Evolutionary conservation across 352 stramenopile species (phyloP), one percentile per base, ranked within the genome.

Genomic region (Globisporangium irregulare): DNA sequence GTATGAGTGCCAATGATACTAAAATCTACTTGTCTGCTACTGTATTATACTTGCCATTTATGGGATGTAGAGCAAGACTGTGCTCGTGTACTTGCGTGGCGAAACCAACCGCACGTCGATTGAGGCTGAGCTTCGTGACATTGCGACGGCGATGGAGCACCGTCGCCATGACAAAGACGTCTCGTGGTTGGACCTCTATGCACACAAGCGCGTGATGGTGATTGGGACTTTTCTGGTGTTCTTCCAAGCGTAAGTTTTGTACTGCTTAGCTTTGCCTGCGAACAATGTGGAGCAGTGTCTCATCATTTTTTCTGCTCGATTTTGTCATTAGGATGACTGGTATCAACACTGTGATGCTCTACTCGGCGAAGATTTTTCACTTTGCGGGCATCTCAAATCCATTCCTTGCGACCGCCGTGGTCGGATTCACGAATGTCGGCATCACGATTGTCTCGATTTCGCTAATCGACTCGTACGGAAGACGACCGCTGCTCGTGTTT

Each of bases 331-430:
- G 80, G 10, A 93, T 97, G 79, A 95, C 91, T 32, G 91, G 91
- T 0, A 96, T 97, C 74, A 97, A 97, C 75, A 97, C 87, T 8
- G 91, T 97, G 34, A 94, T 97, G 78, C 73, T 97, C 34, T 97
- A 97, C 69, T 97, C 89, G 4, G 86, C 89, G 59, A 95, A 94
- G 70, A 96, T 97, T 69, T 97, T 97, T 67, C 80, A 93, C 57
- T 89, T 97, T 66, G 91, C 91, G 12, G 90, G 90, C 62, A 86
- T 97, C 53, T 87, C 87, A 22, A 90, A 93, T 55, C 88, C 91
- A 43, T 91, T 95, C 60, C 76, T 95, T 27, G 88, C 86, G 15
- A 97, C 89, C 0, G 78, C 83, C 6, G 74, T 93, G 3, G 88
- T 97, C 22, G 73, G 78, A 12, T 73, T 91, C 12, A 79, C 78